Evolutionary conservation across 2,329 filamentous ascomycete species (phyloP).

Genomic region (Fusarium foetens): DNA sequence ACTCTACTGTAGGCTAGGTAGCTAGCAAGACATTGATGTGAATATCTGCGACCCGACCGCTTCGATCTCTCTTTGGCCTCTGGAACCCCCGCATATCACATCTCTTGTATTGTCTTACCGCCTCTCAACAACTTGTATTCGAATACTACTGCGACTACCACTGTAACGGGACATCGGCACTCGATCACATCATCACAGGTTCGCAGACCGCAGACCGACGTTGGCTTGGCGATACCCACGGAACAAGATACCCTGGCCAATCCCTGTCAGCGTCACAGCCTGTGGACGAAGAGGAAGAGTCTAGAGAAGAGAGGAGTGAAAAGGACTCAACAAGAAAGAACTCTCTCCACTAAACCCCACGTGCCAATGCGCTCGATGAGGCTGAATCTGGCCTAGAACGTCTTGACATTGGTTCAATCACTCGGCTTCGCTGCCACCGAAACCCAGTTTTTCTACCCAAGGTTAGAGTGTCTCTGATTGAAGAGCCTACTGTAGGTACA

Average conservation of each 20-base stretch:
- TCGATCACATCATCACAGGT: conserved; percentile 16
- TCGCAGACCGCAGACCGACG: conserved; percentile 20
- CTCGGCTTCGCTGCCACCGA: conserved; percentile 25
- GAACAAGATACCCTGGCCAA: conserved; percentile 27
- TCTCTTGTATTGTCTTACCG: conserved; percentile 16
- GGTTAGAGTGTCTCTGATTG: background rate
- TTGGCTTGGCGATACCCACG: conserved; percentile 24
- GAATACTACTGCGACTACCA: background rate
- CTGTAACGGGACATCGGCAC: conserved; percentile 6
- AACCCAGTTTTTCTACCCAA: conserved; percentile 31
- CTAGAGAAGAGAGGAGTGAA: conserved; percentile 4
- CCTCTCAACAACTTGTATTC: conserved; percentile 7
- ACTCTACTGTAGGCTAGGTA: conserved; percentile 2
- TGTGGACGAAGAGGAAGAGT: conserved; percentile 16
- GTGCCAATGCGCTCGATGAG: conserved; percentile 43
- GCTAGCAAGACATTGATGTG: background rate
- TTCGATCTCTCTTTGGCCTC: background rate
- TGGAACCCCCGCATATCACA: conserved; percentile 5
- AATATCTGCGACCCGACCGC: conserved; percentile 5
- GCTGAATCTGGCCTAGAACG: conserved; percentile 46
- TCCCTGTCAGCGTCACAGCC: conserved; percentile 22
- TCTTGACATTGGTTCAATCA: conserved; percentile 36
- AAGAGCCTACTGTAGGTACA: conserved; percentile 10
- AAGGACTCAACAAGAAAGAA: conserved; percentile 18
- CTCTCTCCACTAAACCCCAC: conserved; percentile 42